phyloP scores from a whole-genome alignment of 257 asterid genomes.

The Plantago elongata region DNA sequence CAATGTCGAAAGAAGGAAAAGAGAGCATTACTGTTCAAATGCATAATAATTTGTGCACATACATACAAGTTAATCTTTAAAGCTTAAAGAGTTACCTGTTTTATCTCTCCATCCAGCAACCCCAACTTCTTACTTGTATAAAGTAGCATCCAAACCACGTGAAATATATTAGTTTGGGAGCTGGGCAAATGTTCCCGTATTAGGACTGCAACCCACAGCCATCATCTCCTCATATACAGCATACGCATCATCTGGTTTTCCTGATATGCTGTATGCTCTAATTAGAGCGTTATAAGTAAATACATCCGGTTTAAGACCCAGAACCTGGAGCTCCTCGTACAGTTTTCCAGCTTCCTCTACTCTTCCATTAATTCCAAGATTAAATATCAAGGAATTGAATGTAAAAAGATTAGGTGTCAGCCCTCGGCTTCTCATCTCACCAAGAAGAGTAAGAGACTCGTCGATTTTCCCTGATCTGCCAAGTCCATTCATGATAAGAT shows the following conservation, averaged over 20 bases:
- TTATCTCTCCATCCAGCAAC: constrained; percentile 22
- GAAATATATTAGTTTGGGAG: constrained; percentile 57
- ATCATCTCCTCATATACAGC: constrained; percentile 83
- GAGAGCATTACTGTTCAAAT: too few relatives aligned
- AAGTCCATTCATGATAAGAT: constrained; percentile 80
- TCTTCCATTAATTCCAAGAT: constrained; percentile 74
- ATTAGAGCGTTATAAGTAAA: constrained; percentile 83
- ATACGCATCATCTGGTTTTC: constrained; percentile 69
- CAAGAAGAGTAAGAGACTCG: constrained; percentile 57
- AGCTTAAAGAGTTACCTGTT: background rate
- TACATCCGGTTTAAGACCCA: constrained; percentile 75
- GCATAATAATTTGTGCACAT: too few relatives aligned
- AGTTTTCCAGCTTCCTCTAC: constrained; percentile 62
- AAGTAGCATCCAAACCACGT: constrained; percentile 5
- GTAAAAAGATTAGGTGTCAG: constrained; percentile 70
- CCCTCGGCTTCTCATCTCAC: constrained; percentile 77
- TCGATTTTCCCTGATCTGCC: constrained; percentile 51
- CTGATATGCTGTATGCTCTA: constrained; percentile 69
- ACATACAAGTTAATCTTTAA: too few relatives aligned
- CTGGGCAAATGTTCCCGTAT: constrained; percentile 76
- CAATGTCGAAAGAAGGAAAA: too few relatives aligned
- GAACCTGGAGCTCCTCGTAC: constrained; percentile 57
- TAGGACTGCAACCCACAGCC: constrained; percentile 80
- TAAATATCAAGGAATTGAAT: constrained; percentile 63
- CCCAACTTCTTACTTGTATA: constrained; percentile 3